Evolutionary conservation across 345 rosid species (phyloP), one percentile per base, ranked within the genome.

Genomic region (Garcia nutans): DNA sequence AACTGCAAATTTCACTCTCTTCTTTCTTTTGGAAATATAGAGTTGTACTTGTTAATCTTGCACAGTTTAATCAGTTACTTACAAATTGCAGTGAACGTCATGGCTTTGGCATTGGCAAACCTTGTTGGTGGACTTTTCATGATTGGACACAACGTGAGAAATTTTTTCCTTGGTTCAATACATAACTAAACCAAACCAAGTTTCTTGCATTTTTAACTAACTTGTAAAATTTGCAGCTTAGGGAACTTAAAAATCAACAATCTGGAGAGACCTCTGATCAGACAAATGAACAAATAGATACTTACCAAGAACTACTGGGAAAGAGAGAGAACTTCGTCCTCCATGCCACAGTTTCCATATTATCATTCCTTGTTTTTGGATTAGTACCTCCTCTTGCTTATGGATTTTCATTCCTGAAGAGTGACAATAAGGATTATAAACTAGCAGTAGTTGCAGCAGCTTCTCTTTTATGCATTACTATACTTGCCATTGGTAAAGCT

Each of bases 401-500:
- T 58, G 81, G 74, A 2, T 73, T 41, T 73, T 67, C 81, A 26
- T 60, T 73, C 64, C 22, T 19, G 58, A 22, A 52, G 70, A 68
- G 57, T 24, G 72, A 74, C 64, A 42, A 68, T 44, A 73, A 63
- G 52, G 70, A 78, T 50, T 52, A 57, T 68, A 78, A 68, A 63
- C 55, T 78, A 23, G 70, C 22, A 26, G 81, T 74, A 47, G 73
- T 68, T 9, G 59, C 59, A 33, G 65, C 55, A 19, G 74, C 70
- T 57, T 78, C 77, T 50, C 23, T 78, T 44, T 28, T 74, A 6
- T 78, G 81, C 70, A 62, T 78, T 28, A 8, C n/a, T 8, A 10
- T 68, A 28, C 81, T 78, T 16, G 81, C 77, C 57, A 59, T 78
- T 2, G 77, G 70, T 24, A 78, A 78, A 70, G 74, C 77, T 73